Base-by-base conservation (phyloP, 768 basidiomycete genomes). In the Termitomyces sp. region DNA sequence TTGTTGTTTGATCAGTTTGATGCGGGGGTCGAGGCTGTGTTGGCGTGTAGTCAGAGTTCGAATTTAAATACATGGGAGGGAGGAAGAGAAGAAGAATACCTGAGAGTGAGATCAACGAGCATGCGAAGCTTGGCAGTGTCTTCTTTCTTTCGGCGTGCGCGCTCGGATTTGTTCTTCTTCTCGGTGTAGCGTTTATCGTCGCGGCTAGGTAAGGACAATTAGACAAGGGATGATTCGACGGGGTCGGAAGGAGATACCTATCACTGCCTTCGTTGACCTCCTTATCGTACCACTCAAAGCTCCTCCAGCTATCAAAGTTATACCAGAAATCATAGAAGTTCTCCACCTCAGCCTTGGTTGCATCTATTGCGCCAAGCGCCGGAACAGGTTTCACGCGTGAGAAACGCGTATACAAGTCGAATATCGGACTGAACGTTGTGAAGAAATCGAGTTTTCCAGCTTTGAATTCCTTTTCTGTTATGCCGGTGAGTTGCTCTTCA, bases 271-370 rank as follows among this genome's bases (percentile, higher is more conserved):
- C 96, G 70, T 98, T 96, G 56, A 93, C 89, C 71, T 99, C 96
- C 79, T 99, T 98, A 77, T 99, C 96, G 62, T 89, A 77, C 79
- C 94, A 98, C 73, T 99, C 96, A 69, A 98, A 99, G 70, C 87
- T 91, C 65, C 96, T 79, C 96, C 96, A 99, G 63, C 89, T 91
- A 72, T 98, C 96, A 73, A 99, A 96, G 80, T 95, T 96, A 80
- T 99, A 98, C 94, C 94, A 99, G 73, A 96, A 97, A 71, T 98
- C 90, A 78, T 99, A 99, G 79, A 99, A 98, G 6, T 74, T 79
- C 70, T 96, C 91, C 53, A 98, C 95, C 55, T 83, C 82, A 62
- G 82, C 81, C 72, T 97, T 96, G 56, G 85, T 69, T 21, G 87
- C 83, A 45, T 89, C 80, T 58, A 79, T 71, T 30, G 71, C 71